A percentile compares a stretch with the other conserved stretches of the same genome.
Evolutionary conservation across 169 alveolate genomes (phyloP).

Genomic region (Cryptosporidium tyzzeri): DNA sequence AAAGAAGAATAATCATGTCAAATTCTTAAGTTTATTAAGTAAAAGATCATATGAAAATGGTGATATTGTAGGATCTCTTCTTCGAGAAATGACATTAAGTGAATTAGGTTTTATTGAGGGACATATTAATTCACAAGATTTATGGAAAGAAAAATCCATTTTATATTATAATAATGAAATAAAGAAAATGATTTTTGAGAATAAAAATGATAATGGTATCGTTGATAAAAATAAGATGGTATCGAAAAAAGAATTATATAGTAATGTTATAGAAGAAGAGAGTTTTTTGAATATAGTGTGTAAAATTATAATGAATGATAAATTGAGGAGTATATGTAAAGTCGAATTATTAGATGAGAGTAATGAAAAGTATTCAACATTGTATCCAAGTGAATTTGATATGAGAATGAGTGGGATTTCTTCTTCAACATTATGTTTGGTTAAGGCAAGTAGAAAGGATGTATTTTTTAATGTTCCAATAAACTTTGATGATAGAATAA

Average conservation of each 20-base stretch:
- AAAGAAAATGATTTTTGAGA: background rate
- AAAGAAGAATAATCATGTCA: constrained; percentile 33
- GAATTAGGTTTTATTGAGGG: constrained; percentile 88
- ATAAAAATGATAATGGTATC: background rate
- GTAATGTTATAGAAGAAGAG: background rate
- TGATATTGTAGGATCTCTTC: constrained; percentile 85
- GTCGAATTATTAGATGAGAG: background rate
- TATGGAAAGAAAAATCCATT: constrained; percentile 78
- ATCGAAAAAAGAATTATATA: background rate
- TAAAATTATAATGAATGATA: background rate
- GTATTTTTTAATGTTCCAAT: constrained; percentile 23
- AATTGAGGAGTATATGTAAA: background rate
- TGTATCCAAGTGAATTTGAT: constrained; percentile 28
- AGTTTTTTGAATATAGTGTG: background rate
- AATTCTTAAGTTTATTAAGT: constrained; percentile 21
- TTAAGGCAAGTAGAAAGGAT: background rate
- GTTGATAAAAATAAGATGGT: background rate
- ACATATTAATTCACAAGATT: constrained; percentile 85
- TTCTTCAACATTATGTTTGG: constrained; percentile 3
- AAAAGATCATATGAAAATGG: constrained; percentile 60
- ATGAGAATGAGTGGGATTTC: constrained; percentile 43
- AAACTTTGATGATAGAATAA: constrained; percentile 5
- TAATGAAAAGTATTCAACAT: background rate
- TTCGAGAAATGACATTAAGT: constrained; percentile 84
- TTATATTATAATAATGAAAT: constrained; percentile 1